These are phyloP conservation scores for Xylariaceae sp. DNA, from an alignment of 2,329 filamentous ascomycete genomes.

Conservation along the genomic window DNA sequence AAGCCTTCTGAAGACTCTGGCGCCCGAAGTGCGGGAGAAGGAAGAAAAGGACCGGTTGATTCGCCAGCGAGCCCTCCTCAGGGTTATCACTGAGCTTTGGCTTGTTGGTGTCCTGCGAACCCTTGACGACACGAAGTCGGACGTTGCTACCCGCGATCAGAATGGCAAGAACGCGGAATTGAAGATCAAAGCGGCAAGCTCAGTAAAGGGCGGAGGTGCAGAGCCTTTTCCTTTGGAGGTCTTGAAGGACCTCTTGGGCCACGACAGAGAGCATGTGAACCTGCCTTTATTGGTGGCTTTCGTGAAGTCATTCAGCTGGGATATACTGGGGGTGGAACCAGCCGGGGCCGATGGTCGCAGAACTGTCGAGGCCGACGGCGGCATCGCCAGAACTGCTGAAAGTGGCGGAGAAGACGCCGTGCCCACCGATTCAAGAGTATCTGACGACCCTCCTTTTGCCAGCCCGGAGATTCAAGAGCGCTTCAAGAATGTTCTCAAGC, in stretches of 20 bases:
- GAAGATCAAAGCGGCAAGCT: slow-evolving; percentile 49
- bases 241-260: slow-evolving; percentile 90
- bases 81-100: slow-evolving; percentile 94
- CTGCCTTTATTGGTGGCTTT: slow-evolving; percentile 89
- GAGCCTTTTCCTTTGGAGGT: slow-evolving; percentile 96
- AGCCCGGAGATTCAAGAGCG: slow-evolving; percentile 73
- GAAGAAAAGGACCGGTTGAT: slow-evolving; percentile 92
- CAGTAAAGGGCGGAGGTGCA: slow-evolving; percentile 59
- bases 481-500: slow-evolving; percentile 77
- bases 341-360: slow-evolving; percentile 73
- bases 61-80: slow-evolving; percentile 77
- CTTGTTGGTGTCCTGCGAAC: slow-evolving; percentile 83
- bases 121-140: slow-evolving; percentile 61
- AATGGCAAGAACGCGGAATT: slow-evolving; percentile 57
- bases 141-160: slow-evolving; percentile 57
- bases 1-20: slow-evolving; percentile 68
- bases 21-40: slow-evolving; percentile 78
- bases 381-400: slow-evolving; percentile 48
- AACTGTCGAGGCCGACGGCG: slow-evolving; percentile 77
- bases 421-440: slow-evolving; percentile 38
- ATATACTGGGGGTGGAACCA: slow-evolving; percentile 76
- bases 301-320: slow-evolving; percentile 94
- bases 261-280: slow-evolving; percentile 89
- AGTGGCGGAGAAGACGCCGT: slow-evolving; percentile 47
- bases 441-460: slow-evolving; percentile 67